Percentiles rank a stretch among this genome's conserved stretches.
Conservation (phyloP, 148 eudicot species). For the Rhododendron kiyosumense region DNA sequence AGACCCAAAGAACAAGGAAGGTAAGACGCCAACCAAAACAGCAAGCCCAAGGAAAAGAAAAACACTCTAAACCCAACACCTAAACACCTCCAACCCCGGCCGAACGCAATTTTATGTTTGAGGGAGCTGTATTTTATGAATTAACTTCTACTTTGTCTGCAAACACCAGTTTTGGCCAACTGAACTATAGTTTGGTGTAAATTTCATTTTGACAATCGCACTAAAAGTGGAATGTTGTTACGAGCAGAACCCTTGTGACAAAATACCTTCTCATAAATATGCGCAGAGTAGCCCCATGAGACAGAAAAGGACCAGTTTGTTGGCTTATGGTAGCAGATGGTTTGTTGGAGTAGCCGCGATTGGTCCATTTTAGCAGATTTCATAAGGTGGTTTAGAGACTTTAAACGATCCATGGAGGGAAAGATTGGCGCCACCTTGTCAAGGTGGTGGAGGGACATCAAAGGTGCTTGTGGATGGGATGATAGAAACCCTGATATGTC, state of each 20-base stretch:
- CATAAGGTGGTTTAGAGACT: constrained; percentile 38
- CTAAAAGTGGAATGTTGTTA: background rate
- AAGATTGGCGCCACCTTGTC: constrained; percentile 44
- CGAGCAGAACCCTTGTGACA: background rate
- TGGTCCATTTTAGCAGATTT: constrained; percentile 40
- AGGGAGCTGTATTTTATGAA: no score
- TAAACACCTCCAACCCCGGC: no score
- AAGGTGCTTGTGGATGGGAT: constrained; percentile 33
- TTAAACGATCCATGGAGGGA: constrained; percentile 34
- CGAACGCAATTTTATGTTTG: no score
- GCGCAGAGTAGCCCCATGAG: constrained; percentile 47
- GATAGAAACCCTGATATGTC: constrained; percentile 27
- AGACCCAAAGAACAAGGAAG: no score
- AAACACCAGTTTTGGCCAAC: no score
- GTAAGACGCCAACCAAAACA: no score
- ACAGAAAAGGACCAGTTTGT: constrained; percentile 44
- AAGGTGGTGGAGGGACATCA: constrained; percentile 55
- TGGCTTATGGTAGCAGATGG: constrained; percentile 43
- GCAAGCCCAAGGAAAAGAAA: no score
- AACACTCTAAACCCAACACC: no score
- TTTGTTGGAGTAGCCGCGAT: constrained; percentile 53
- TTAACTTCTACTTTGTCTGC: no score
- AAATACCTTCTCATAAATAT: constrained; percentile 14
- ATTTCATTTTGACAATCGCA: no score
- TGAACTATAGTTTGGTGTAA: no score